Evolutionary conservation across 1,284 basidiomycete species (phyloP).

Genomic region (Tilletia caries): DNA sequence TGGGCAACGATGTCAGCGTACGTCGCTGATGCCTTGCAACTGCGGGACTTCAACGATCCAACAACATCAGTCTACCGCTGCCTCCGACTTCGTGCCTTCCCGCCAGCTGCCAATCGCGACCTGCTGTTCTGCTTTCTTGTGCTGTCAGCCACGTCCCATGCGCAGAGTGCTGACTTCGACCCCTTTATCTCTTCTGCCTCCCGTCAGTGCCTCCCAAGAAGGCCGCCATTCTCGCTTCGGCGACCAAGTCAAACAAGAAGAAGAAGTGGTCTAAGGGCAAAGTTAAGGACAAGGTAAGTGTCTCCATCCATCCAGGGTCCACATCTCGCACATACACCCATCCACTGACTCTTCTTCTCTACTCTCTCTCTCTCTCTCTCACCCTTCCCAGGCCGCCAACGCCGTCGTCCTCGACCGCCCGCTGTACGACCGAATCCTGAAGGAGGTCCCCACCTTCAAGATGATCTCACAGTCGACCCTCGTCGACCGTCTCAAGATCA

Average conservation of each 20-base stretch:
- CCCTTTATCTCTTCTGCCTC: not conserved
- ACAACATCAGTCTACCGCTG: no score
- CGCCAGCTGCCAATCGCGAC: no score
- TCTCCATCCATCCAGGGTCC: not conserved
- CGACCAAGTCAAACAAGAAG: slow-evolving; percentile 69
- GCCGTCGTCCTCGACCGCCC: slow-evolving; percentile 70
- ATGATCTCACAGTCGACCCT: slow-evolving; percentile 86
- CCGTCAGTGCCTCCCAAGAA: slow-evolving; percentile 51
- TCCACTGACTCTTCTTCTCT: not conserved
- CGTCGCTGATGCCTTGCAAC: no score
- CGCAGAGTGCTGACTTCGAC: not conserved
- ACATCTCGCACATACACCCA: not conserved
- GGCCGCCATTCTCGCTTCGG: slow-evolving; percentile 52
- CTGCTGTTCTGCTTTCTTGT: not conserved
- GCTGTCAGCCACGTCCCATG: not conserved
- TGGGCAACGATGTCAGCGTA: not conserved
- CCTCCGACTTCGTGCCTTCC: no score
- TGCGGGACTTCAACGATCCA: no score
- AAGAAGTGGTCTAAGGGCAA: slow-evolving; percentile 99
- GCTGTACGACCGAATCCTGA: slow-evolving; percentile 90
- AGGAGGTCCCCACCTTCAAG: slow-evolving; percentile 99
- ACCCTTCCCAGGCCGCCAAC: slow-evolving; percentile 62
- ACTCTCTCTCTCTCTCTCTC: no score
- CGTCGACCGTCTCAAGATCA: slow-evolving; percentile 95
- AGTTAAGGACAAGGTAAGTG: slow-evolving; percentile 90